These are phyloP conservation scores for Cutaneotrichosporon cutaneum DNA, from an alignment of 1,284 basidiomycete species.

Conservation along the genomic window DNA sequence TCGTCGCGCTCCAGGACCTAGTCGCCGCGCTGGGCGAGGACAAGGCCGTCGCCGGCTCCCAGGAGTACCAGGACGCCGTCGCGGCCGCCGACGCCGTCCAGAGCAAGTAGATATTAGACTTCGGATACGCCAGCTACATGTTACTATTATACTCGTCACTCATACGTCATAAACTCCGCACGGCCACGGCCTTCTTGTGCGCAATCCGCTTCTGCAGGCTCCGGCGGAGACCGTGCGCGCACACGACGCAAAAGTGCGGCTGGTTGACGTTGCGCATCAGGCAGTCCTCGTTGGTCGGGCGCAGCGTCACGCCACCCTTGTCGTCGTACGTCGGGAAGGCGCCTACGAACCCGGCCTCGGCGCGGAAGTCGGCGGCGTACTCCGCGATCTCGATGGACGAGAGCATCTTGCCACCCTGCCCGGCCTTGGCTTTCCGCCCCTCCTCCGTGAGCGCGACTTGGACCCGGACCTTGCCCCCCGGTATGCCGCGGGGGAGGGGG, in stretches of 20 bases:
- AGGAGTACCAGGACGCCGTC: conserved; percentile 34
- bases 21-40: conserved; percentile 54
- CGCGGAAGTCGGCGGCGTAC: conserved; percentile 67
- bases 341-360: conserved; percentile 63
- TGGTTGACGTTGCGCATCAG: conserved; percentile 71
- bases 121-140: conserved; percentile 13
- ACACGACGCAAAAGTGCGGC: conserved; percentile 66
- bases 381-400: conserved; percentile 75
- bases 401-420: conserved; percentile 60
- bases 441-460: conserved; percentile 61
- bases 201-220: conserved; percentile 25
- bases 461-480: conserved; percentile 59
- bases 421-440: conserved; percentile 58
- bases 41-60: conserved; percentile 22
- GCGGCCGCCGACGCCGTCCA: conserved; percentile 31
- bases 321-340: conserved; percentile 67
- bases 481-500: conserved; percentile 25
- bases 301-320: conserved; percentile 38
- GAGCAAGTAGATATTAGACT: neutral
- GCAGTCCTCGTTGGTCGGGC: conserved; percentile 72
- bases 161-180: no score
- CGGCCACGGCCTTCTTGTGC: conserved; percentile 13
- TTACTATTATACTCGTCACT: neutral
- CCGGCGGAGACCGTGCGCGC: conserved; percentile 62
- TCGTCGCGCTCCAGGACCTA: conserved; percentile 65